phyloP scores from a whole-genome alignment of 495 filamentous ascomycete genomes.

The Aspergillus asperescens region DNA sequence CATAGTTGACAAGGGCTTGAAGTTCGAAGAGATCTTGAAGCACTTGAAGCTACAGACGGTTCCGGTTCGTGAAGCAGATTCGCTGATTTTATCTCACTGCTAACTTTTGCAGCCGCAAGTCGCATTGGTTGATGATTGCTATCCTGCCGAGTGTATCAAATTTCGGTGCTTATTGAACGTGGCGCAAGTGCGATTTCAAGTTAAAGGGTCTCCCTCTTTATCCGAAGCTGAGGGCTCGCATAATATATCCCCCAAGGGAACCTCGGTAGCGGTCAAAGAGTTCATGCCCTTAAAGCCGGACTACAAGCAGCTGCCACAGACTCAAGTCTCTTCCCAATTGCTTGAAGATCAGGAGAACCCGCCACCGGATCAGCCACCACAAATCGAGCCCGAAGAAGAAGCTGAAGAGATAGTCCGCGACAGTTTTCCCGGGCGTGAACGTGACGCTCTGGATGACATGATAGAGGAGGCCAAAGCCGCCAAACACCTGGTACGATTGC shows the following conservation, averaged over 20 bases:
- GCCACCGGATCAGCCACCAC: neutral
- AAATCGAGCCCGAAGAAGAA: neutral
- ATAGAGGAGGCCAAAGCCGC: constrained; percentile 52
- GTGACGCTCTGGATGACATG: constrained; percentile 52
- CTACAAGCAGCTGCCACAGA: constrained; percentile 14
- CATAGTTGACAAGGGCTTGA: constrained; percentile 68
- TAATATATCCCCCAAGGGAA: neutral
- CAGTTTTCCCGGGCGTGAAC: constrained; percentile 11
- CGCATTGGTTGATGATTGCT: constrained; percentile 68
- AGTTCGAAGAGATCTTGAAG: constrained; percentile 59
- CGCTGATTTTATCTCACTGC: constrained; percentile 4
- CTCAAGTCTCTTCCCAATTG: constrained; percentile 17
- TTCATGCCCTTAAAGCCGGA: constrained; percentile 30
- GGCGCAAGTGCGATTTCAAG: constrained; percentile 53
- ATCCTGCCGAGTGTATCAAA: constrained; percentile 71
- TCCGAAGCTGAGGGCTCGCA: constrained; percentile 1
- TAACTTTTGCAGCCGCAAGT: constrained; percentile 43
- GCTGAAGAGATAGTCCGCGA: neutral
- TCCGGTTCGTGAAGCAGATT: constrained; percentile 35
- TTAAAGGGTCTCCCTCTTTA: constrained; percentile 37
- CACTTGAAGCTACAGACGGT: constrained; percentile 49
- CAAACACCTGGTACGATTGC: constrained; percentile 47
- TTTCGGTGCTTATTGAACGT: constrained; percentile 54
- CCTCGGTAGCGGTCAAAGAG: neutral
- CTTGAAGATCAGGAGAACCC: neutral